A percentile compares a stretch with the other conserved stretches of the same genome.
Evolutionary conservation across 1,284 basidiomycete genomes (phyloP).

Genomic region (Rhodotorula sp.): DNA sequence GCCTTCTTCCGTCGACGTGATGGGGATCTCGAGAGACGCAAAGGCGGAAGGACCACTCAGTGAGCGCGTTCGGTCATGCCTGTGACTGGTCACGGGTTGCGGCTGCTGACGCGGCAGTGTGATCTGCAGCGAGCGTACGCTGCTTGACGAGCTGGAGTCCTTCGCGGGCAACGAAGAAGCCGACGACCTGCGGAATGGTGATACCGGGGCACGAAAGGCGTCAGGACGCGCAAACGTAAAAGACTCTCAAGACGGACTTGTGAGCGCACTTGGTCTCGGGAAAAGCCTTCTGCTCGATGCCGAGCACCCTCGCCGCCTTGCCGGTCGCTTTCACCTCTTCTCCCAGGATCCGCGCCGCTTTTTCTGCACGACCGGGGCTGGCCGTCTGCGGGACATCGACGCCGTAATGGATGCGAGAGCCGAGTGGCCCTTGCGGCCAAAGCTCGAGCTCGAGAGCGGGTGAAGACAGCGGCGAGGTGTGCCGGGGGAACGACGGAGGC

Average conservation of each 20-base stretch:
- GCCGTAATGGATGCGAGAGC: neutral
- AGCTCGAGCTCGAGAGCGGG: neutral
- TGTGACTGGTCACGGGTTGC: neutral
- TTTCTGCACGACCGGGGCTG: conserved; percentile 2
- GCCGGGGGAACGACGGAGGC: neutral
- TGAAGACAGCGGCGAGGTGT: neutral
- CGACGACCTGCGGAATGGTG: no score
- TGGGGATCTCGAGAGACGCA: neutral
- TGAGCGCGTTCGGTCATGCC: neutral
- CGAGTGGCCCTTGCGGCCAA: neutral
- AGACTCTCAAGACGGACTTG: no score
- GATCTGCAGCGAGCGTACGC: no score
- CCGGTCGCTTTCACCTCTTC: conserved; percentile 28
- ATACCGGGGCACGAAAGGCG: neutral
- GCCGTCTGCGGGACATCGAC: neutral
- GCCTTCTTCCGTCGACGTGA: neutral
- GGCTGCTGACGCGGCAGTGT: neutral
- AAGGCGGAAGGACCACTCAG: neutral
- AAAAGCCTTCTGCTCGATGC: conserved; percentile 20
- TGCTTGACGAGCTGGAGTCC: no score
- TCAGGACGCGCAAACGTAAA: neutral
- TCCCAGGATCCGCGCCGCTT: conserved; percentile 27
- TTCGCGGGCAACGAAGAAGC: no score
- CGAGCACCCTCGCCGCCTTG: conserved; percentile 27
- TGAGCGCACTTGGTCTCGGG: conserved; percentile 5